These are phyloP conservation scores for Cryomyces antarcticus DNA, from an alignment of 495 filamentous ascomycete species.

Conservation along the genomic window DNA sequence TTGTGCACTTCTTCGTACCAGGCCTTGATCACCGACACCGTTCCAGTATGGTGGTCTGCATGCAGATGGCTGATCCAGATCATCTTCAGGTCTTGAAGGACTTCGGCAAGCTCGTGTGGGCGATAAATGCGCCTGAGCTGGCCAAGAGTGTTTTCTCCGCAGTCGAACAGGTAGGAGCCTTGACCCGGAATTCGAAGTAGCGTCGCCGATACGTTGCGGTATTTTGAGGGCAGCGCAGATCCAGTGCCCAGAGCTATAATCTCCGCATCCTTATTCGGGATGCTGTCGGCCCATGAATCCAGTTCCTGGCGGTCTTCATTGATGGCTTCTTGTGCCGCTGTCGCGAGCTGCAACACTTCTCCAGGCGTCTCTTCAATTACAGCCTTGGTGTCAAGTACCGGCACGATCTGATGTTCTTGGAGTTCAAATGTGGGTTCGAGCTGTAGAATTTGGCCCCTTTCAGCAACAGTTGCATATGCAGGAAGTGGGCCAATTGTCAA, in stretches of 20 bases:
- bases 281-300: constrained; percentile 20
- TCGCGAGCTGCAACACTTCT: constrained; percentile 31
- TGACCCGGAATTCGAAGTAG: constrained; percentile 63
- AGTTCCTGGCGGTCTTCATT: constrained; percentile 14
- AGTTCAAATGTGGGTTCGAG: constrained; percentile 45
- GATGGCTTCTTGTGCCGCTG: constrained; percentile 25
- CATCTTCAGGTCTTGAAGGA: constrained; percentile 56
- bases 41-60: constrained; percentile 90
- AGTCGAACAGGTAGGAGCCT: constrained; percentile 75
- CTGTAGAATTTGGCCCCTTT: constrained; percentile 33
- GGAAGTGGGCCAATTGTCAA: constrained; percentile 8
- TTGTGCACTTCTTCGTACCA: constrained; percentile 38
- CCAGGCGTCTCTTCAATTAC: constrained; percentile 16
- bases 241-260: constrained; percentile 79
- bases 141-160: constrained; percentile 84
- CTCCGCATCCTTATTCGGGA: constrained; percentile 55
- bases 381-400: constrained; percentile 29
- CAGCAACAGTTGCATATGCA: constrained; percentile 12
- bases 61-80: constrained; percentile 94
- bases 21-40: constrained; percentile 51
- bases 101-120: constrained; percentile 35
- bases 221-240: constrained; percentile 70
- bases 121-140: constrained; percentile 60
- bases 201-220: constrained; percentile 85
- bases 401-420: constrained; percentile 25